These are phyloP conservation scores for Hyparrhenia diplandra DNA, from an alignment of 176 grass and related monocot species.

Conservation along the genomic window DNA sequence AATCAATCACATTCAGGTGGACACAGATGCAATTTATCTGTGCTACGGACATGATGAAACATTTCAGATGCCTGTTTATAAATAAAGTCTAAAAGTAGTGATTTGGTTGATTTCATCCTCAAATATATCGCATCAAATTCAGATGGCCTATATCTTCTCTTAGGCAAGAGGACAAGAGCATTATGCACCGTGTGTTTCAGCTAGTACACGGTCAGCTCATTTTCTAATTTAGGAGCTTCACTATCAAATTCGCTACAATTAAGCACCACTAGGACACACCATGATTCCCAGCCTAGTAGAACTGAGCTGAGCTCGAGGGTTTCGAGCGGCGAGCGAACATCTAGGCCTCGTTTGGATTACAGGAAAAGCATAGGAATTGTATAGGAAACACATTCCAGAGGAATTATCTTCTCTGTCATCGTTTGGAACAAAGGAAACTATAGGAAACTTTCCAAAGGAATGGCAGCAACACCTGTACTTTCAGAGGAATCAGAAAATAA, in stretches of 20 bases:
- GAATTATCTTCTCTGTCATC: no score
- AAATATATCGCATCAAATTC: neutral
- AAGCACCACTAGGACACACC: neutral
- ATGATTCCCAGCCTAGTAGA: neutral
- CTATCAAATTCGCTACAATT: neutral
- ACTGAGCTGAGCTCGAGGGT: neutral
- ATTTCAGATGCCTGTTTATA: neutral
- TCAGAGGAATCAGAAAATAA: no score
- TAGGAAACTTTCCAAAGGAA: no score
- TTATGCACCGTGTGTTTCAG: neutral
- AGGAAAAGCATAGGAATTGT: no score
- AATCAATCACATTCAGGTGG: neutral
- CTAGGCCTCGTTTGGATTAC: no score
- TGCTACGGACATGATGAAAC: neutral
- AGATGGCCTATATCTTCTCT: neutral
- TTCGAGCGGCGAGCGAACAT: neutral
- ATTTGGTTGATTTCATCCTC: neutral
- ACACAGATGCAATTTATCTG: neutral
- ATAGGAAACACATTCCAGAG: no score
- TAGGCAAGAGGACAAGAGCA: neutral
- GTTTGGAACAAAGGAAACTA: no score
- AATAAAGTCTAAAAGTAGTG: neutral
- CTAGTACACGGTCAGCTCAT: neutral
- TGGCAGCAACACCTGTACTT: no score
- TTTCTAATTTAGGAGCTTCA: neutral